These are phyloP conservation scores for Suillus lakei DNA, from an alignment of 768 basidiomycete species.

Conservation along the genomic window DNA sequence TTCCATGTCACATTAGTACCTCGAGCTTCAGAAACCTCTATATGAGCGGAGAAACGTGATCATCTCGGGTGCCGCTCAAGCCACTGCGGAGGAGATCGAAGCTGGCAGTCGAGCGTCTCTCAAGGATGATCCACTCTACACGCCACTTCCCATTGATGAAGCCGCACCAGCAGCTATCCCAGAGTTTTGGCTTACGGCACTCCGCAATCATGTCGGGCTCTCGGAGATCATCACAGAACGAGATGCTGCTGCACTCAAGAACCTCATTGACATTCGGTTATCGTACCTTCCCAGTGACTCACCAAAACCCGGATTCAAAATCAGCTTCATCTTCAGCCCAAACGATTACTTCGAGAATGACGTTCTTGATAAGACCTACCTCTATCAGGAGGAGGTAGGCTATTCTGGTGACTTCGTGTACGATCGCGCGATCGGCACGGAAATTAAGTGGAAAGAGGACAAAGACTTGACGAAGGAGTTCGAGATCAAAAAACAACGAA, in stretches of 20 bases:
- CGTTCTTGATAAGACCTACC: constrained; percentile 89
- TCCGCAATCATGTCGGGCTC: constrained; percentile 89
- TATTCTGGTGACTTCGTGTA: constrained; percentile 97
- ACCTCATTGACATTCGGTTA: constrained; percentile 79
- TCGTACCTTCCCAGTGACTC: constrained; percentile 70
- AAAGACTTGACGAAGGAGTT: constrained; percentile 97
- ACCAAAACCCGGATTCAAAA: constrained; percentile 90
- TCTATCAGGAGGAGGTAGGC: constrained; percentile 91
- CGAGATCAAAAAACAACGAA: constrained; percentile 99
- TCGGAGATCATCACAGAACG: constrained; percentile 91
- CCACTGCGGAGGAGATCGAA: constrained; percentile 82
- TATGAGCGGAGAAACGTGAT: constrained; percentile 87
- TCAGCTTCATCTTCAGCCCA: constrained; percentile 77
- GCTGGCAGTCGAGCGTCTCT: constrained; percentile 73
- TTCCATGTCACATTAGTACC: constrained; percentile 52
- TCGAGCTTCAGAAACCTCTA: constrained; percentile 77
- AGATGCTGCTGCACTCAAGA: constrained; percentile 85
- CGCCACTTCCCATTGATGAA: constrained; percentile 59
- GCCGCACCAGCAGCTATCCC: constrained; percentile 62
- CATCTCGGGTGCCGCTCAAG: constrained; percentile 74
- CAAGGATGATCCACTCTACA: constrained; percentile 79
- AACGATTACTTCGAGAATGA: constrained; percentile 92
- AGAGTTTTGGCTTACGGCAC: constrained; percentile 97
- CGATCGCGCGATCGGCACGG: constrained; percentile 89
- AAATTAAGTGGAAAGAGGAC: constrained; percentile 97